Evolutionary conservation across 176 grass and related monocot genomes (phyloP).

Genomic region (Triticum urartu): DNA sequence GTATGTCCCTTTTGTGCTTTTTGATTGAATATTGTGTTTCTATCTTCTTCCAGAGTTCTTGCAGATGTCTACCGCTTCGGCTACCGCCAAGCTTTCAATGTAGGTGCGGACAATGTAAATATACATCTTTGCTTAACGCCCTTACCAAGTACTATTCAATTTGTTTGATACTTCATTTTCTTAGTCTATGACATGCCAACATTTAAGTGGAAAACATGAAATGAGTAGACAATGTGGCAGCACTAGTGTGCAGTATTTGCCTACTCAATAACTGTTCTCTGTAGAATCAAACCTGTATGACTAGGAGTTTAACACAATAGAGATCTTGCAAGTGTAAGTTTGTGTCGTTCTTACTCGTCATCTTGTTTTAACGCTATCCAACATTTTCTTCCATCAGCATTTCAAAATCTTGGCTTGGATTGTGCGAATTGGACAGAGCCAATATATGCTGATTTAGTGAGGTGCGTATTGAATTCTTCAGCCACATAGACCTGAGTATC

Average conservation of each 20-base stretch:
- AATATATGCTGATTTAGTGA: conserved; percentile 83
- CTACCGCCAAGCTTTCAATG: conserved; percentile 85
- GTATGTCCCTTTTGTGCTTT: neutral
- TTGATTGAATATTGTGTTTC: neutral
- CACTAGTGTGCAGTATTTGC: neutral
- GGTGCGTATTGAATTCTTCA: conserved; percentile 44
- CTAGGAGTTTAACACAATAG: neutral
- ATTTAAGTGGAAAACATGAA: conserved; percentile 8
- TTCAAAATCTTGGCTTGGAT: conserved; percentile 87
- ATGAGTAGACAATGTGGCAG: neutral
- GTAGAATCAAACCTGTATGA: neutral
- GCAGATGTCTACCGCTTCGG: conserved; percentile 80
- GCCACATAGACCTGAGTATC: neutral
- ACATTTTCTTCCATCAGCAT: conserved; percentile 48
- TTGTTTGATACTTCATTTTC: neutral
- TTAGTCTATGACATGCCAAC: neutral
- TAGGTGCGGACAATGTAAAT: conserved; percentile 62
- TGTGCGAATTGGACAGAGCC: conserved; percentile 96
- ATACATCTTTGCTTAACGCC: neutral
- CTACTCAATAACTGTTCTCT: neutral
- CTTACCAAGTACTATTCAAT: conserved; percentile 19
- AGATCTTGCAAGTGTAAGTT: neutral
- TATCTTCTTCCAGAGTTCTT: conserved; percentile 66
- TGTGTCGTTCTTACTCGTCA: conserved; percentile 2
- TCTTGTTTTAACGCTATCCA: neutral